Conservation (phyloP, 345 rosid species). For the Dipteronia dyeriana region DNA sequence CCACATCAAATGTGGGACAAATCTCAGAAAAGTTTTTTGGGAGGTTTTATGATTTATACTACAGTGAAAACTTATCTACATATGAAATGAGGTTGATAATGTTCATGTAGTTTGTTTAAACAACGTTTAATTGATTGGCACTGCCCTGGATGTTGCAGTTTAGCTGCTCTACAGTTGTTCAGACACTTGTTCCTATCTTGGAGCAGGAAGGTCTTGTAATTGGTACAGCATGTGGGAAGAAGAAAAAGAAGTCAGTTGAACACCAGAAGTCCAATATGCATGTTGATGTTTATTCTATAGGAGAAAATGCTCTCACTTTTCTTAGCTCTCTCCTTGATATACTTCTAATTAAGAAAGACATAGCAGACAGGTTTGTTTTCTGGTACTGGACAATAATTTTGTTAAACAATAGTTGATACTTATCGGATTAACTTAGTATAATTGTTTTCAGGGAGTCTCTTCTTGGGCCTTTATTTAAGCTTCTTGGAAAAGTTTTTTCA, state of each 20-base stretch:
- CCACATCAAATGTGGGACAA: neutral
- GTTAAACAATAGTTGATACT: slow-evolving; percentile 7
- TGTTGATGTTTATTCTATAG: slow-evolving; percentile 32
- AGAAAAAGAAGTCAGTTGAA: slow-evolving; percentile 53
- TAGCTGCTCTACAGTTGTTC: slow-evolving; percentile 53
- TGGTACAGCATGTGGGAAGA: slow-evolving; percentile 44
- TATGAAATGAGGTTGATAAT: slow-evolving; percentile 7
- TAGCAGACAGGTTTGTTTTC: slow-evolving; percentile 62
- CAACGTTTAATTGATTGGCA: slow-evolving; percentile 5
- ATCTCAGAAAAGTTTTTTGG: neutral
- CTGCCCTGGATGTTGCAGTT: slow-evolving; percentile 54
- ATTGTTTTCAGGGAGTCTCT: slow-evolving; percentile 59
- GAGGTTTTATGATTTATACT: slow-evolving; percentile 11
- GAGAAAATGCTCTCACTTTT: slow-evolving; percentile 49
- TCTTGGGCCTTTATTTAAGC: slow-evolving; percentile 71
- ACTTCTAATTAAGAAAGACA: slow-evolving; percentile 74
- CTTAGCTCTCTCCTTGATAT: slow-evolving; percentile 76
- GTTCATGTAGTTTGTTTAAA: slow-evolving; percentile 4
- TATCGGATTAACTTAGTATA: slow-evolving; percentile 3
- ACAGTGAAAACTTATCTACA: neutral
- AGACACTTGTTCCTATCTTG: slow-evolving; percentile 50
- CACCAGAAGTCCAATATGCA: slow-evolving; percentile 30
- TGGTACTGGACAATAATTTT: slow-evolving; percentile 10
- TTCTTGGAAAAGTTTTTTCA: slow-evolving; percentile 56
- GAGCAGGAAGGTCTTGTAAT: slow-evolving; percentile 36